A percentile compares a stretch with the other conserved stretches of the same genome.
These are phyloP conservation scores for Camptophora hylomeconis DNA, from an alignment of 2,329 filamentous ascomycete species.

Conservation along the genomic window DNA sequence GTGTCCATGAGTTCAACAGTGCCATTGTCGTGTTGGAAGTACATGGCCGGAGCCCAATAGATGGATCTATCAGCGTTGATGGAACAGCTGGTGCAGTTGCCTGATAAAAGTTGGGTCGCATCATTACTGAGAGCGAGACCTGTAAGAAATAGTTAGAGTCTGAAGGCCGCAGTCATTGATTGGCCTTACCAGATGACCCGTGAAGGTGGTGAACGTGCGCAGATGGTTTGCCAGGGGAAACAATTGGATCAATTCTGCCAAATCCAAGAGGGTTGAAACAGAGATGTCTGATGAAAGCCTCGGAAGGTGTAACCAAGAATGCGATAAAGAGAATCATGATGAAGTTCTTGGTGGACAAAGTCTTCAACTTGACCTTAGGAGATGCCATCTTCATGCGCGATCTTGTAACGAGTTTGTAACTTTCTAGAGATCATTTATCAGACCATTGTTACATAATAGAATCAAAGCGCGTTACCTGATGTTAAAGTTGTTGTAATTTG, in stretches of 20 bases:
- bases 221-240: constrained; percentile 46
- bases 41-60: constrained; percentile 72
- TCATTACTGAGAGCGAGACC: constrained; percentile 49
- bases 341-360: background rate
- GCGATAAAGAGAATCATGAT: background rate
- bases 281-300: constrained; percentile 83
- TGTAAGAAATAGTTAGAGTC: constrained; percentile 23
- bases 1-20: constrained; percentile 57
- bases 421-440: too few species aligned
- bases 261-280: constrained; percentile 59
- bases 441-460: too few species aligned
- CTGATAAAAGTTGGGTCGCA: constrained; percentile 40
- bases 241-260: constrained; percentile 64
- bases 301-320: constrained; percentile 25
- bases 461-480: too few species aligned
- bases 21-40: constrained; percentile 60
- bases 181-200: constrained; percentile 57
- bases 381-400: constrained; percentile 3
- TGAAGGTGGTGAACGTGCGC: constrained; percentile 63
- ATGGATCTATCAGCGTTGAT: constrained; percentile 73
- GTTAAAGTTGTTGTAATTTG: too few species aligned
- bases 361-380: constrained; percentile 3
- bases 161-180: background rate
- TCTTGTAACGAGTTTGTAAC: too few species aligned
- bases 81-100: constrained; percentile 66